Evolutionary conservation across 805 yeast species (phyloP), one percentile per base, ranked within the genome.

Genomic region (Sugiyamaella floridensis): DNA sequence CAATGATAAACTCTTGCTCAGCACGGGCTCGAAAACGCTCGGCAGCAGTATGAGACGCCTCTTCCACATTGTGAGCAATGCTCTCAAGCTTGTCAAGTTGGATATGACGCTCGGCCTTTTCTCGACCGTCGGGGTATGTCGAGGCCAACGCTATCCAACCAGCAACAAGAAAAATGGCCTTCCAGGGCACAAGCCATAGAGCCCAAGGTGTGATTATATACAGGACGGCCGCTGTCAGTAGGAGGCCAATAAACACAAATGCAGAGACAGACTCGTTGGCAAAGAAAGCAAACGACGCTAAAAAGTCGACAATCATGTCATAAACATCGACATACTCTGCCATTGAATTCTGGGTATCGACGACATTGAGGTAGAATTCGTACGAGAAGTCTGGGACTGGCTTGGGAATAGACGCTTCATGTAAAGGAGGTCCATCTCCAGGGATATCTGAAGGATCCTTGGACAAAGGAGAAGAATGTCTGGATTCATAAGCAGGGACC

Each of bases 321-420:
- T 82, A 88, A 0, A 73, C 68, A 11, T 71, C 65, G 9, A 85
- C 82, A 64, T 83, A 87, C 12, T 82, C 62, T 29, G 82, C 63
- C 87, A 86, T 83, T 62, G 82, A 84, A 64, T 89, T 89, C 63
- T 89, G 96, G 54, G 88, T 71, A 70, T 89, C 96, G 1, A 95
- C 86, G 60, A 86, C 71, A 64, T 89, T 89, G 52, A 88, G 64
- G 18, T 84, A 67, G 63, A 88, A 89, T 64, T 89, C 96, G 51
- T 86, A 74, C 32, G 90, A 82, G 48, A 86, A 73, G 65, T 88
- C 89, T 4, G 90, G 85, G 7, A 83, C 86, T 0, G 95, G 93
- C 55, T 78, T 79, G 2, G 89, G 86, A 2, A 76, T 62, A 34
- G 71, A 76, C 22, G 79, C 74, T 11, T 72, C 71, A 43, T 71